A percentile compares a stretch with the other conserved stretches of the same genome.
Evolutionary conservation across 2,329 filamentous ascomycete genomes (phyloP).

Genomic region (Sporothrix dimorphospora): DNA sequence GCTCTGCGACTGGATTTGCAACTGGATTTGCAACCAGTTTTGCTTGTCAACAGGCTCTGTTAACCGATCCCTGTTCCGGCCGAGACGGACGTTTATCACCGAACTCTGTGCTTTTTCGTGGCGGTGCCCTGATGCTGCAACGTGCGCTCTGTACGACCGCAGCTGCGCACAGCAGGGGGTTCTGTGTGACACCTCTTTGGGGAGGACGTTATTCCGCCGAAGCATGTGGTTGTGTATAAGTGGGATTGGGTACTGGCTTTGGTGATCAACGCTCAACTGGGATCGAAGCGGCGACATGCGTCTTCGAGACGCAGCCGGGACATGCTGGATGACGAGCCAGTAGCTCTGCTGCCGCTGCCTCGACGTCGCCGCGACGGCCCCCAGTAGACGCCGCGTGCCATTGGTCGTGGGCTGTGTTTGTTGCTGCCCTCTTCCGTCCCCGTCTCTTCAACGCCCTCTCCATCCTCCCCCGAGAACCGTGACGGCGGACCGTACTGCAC

Average conservation of each 20-base stretch:
- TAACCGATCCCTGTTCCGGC: background rate
- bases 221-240: background rate
- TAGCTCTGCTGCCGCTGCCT: background rate
- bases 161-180: background rate
- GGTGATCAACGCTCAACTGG: constrained; percentile 22
- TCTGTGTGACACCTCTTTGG: background rate
- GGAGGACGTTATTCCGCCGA: background rate
- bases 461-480: background rate
- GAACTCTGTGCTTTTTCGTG: background rate
- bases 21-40: background rate
- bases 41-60: background rate
- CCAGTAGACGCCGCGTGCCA: constrained; percentile 17
- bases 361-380: constrained; percentile 18
- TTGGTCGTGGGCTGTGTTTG: background rate
- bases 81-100: background rate
- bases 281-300: constrained; percentile 28
- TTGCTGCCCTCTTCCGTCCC: no score
- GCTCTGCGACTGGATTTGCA: background rate
- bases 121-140: no score
- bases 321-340: background rate
- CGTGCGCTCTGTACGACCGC: background rate
- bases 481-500: constrained; percentile 65
- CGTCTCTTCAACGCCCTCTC: background rate
- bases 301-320: constrained; percentile 16
- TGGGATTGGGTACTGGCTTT: no score